These are phyloP conservation scores for Trichosporon sp. DNA, from an alignment of 1,284 basidiomycete species.

Conservation along the genomic window DNA sequence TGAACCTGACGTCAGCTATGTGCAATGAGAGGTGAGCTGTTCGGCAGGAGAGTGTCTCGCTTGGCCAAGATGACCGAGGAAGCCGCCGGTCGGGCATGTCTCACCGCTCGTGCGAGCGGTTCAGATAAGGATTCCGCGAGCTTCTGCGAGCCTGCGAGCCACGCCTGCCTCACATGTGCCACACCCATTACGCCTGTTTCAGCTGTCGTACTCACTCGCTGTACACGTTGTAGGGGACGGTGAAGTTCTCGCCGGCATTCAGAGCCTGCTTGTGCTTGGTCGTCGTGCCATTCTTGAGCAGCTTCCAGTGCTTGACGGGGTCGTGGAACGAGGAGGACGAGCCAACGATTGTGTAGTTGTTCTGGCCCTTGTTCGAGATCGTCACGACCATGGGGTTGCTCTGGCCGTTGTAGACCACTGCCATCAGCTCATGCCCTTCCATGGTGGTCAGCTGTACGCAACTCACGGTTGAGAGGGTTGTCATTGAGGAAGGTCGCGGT, in stretches of 20 bases:
- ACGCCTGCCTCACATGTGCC: neutral
- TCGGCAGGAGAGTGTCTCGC: neutral
- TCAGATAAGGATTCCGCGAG: neutral
- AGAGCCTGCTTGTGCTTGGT: conserved; percentile 61
- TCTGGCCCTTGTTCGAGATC: conserved; percentile 70
- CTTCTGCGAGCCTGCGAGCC: neutral
- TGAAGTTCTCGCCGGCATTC: conserved; percentile 61
- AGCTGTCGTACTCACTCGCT: conserved; percentile 67
- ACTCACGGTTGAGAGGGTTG: conserved; percentile 76
- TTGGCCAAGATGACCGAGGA: neutral
- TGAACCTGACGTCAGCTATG: conserved; percentile 45
- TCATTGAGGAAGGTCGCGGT: conserved; percentile 66
- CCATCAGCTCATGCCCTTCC: conserved; percentile 9
- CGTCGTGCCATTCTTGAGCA: conserved; percentile 61
- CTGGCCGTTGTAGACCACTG: conserved; percentile 83
- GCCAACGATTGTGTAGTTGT: conserved; percentile 67
- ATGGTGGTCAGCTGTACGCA: neutral
- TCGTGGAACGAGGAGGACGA: conserved; percentile 70
- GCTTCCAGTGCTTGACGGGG: conserved; percentile 60
- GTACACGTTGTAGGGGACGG: conserved; percentile 69
- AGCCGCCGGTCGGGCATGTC: neutral
- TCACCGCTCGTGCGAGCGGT: neutral
- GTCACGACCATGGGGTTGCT: conserved; percentile 64
- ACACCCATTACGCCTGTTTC: neutral
- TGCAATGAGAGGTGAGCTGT: neutral